phyloP scores from a whole-genome alignment of 495 filamentous ascomycete species.

The Aspergillus panamensis region DNA sequence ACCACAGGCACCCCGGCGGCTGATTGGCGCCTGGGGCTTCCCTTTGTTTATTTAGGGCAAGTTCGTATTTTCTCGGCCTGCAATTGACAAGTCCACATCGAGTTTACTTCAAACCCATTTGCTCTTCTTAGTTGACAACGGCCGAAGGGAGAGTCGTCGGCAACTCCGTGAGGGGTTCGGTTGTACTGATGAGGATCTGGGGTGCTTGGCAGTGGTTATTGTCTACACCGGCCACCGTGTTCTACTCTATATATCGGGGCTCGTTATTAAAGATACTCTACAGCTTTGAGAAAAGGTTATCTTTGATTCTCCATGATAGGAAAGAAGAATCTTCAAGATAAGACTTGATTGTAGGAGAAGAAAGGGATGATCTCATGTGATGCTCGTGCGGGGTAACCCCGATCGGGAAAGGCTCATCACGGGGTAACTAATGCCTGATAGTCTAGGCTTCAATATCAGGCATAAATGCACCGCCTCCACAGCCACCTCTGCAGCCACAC shows the following conservation, averaged over 20 bases:
- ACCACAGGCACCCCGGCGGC: not conserved
- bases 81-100: not conserved
- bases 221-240: not conserved
- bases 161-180: slow-evolving; percentile 18
- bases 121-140: not conserved
- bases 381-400: slow-evolving; percentile 22
- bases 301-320: too few relatives aligned
- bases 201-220: not conserved
- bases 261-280: not conserved
- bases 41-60: too few relatives aligned
- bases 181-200: not conserved
- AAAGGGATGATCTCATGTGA: not conserved
- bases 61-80: not conserved
- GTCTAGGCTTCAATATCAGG: not conserved
- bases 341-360: not conserved
- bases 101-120: not conserved
- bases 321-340: too few relatives aligned
- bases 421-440: slow-evolving; percentile 8
- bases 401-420: slow-evolving; percentile 12
- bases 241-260: too few relatives aligned
- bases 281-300: not conserved
- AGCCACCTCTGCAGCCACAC: slow-evolving; percentile 1
- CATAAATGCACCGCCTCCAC: not conserved
- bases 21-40: not conserved
- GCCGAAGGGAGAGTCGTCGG: not conserved